Evolutionary conservation across 78 protist species (phyloP), one percentile per base, ranked within the genome.

Genomic region (Dictyostelium brefeldianum): DNA sequence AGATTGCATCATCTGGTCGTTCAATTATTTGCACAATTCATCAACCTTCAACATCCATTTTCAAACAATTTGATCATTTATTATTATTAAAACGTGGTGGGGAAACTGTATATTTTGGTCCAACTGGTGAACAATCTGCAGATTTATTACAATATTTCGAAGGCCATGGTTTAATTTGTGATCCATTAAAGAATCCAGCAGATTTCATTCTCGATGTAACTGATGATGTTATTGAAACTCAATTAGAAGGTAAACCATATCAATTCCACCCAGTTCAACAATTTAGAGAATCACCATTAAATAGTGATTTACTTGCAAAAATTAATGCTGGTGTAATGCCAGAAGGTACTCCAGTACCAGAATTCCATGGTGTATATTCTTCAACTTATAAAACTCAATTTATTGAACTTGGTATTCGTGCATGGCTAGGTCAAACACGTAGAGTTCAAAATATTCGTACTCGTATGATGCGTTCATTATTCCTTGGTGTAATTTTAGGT

Each of bases 21-120:
- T 85, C 97, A 20, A 65, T 95, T 25, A 92, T 95, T 36, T 89
- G 94, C 47, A 89, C 94, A 15, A 81, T 95, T 15, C 97, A 95
- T 84, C 97, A 95, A 59, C 95, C 94, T 17, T 51, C 95, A 27
- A 69, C 92, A 11, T 80, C 78, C 3, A 67, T 97, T 27, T 93
- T 95, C 74, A 65, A 90, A 65, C 31, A 94, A 83, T 95, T 97
- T 25, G 97, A 97, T 59, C 67, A 80, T 36, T 57, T 98, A 50
- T 41, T 97, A 51, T 69, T 98, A 12, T 80, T 98, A n/a, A 59
- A 93, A 25, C 81, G 73, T 27, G 98, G 98, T 22, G 96, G 96
- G 53, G 81, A 80, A 31, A 69, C 89, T 22, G 96, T 96, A 3
- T 95, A 80, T 57, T 95, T 95, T 36, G 97, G 97, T n/a, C 97